These are phyloP conservation scores for Elsinoe perseae DNA, from an alignment of 2,329 filamentous ascomycete species.

Conservation along the genomic window DNA sequence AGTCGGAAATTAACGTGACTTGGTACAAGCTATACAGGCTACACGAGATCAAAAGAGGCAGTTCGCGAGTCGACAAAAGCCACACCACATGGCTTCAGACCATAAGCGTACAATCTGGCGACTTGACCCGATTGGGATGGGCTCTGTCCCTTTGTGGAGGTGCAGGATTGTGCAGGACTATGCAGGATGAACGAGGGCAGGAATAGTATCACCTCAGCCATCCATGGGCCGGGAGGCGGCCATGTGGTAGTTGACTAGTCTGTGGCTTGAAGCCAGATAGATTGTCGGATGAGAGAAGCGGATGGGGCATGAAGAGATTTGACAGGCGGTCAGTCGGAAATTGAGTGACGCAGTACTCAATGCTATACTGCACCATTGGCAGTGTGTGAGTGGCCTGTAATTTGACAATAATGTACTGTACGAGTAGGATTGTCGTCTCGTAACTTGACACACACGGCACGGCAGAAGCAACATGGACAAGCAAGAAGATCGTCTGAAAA, in stretches of 20 bases:
- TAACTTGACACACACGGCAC: constrained; percentile 7
- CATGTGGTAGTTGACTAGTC: constrained; percentile 8
- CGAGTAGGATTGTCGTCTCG: background rate
- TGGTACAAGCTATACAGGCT: background rate
- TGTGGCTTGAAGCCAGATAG: constrained; percentile 2
- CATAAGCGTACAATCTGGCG: background rate
- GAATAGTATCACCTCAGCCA: constrained; percentile 3
- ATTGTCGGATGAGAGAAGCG: background rate
- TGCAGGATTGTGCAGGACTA: constrained; percentile 3
- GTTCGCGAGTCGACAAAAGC: background rate
- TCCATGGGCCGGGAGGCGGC: constrained; percentile 5
- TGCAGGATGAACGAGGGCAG: too few relatives aligned
- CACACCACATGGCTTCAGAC: constrained; percentile 2
- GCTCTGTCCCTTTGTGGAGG: background rate
- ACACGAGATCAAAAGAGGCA: background rate
- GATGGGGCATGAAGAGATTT: background rate
- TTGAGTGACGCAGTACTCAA: background rate
- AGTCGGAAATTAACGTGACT: constrained; percentile 4
- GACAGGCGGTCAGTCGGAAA: background rate
- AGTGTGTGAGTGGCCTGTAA: background rate
- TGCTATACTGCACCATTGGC: background rate
- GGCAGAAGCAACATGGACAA: background rate
- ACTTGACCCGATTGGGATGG: background rate
- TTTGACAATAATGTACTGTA: background rate
- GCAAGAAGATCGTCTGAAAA: constrained; percentile 2